Conservation (phyloP, 2,329 filamentous ascomycete species). For the Aspergillus brunneoviolaceus region DNA sequence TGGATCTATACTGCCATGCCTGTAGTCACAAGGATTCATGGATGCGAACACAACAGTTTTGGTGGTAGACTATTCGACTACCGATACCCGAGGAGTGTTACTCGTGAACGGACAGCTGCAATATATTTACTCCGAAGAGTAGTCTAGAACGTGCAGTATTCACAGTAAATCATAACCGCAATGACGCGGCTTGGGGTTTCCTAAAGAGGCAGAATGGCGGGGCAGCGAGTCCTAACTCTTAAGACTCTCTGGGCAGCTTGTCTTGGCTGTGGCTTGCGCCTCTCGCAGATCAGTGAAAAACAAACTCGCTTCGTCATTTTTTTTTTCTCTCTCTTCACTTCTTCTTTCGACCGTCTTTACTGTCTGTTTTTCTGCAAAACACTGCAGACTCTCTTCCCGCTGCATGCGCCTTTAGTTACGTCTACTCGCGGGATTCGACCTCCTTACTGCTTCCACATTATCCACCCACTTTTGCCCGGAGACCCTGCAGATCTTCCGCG, state of each 20-base stretch:
- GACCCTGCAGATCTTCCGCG: constrained; percentile 17
- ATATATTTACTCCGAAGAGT: no score
- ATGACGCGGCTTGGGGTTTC: neutral
- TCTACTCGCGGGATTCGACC: neutral
- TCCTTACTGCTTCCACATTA: neutral
- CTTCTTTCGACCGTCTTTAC: neutral
- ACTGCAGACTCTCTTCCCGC: neutral
- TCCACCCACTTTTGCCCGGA: neutral
- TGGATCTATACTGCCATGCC: no score
- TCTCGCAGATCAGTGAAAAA: neutral
- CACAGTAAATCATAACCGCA: neutral
- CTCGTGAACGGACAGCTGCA: neutral
- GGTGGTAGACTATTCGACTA: no score
- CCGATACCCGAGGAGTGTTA: no score
- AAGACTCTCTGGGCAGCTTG: neutral
- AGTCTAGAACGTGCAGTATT: no score
- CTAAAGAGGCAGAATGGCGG: neutral
- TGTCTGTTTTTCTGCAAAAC: neutral
- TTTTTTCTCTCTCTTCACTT: neutral
- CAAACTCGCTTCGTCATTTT: neutral
- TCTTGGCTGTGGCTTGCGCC: neutral
- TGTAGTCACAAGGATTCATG: no score
- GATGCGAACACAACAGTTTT: no score
- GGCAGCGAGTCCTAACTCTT: neutral
- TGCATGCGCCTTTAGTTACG: constrained; percentile 5